Evolutionary conservation across 2,329 filamentous ascomycete species (phyloP).

Genomic region (Taxawa tesnikishii): DNA sequence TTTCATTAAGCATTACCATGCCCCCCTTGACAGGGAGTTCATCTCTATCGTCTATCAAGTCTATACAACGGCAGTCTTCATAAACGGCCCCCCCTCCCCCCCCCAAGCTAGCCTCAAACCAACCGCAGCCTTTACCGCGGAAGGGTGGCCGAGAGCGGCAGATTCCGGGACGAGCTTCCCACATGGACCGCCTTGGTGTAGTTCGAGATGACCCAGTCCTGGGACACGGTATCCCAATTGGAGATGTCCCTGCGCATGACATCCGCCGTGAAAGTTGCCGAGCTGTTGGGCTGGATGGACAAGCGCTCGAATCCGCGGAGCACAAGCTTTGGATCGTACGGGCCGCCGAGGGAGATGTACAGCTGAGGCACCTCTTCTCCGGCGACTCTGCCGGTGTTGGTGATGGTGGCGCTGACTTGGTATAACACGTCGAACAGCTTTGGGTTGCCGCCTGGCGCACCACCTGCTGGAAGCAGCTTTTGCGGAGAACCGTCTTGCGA

Average conservation of each 20-base stretch:
- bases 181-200: constrained; percentile 46
- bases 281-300: constrained; percentile 53
- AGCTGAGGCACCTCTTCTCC: constrained; percentile 63
- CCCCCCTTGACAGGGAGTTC: too few species aligned
- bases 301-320: constrained; percentile 73
- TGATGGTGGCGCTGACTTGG: constrained; percentile 52
- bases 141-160: constrained; percentile 29
- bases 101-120: too few species aligned
- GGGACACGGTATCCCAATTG: constrained; percentile 65
- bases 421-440: constrained; percentile 56
- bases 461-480: constrained; percentile 47
- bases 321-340: constrained; percentile 48
- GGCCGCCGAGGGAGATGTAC: constrained; percentile 66
- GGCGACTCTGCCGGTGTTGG: constrained; percentile 50
- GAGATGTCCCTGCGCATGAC: constrained; percentile 69
- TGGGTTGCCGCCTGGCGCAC: constrained; percentile 48
- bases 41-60: too few species aligned
- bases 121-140: not conserved
- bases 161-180: constrained; percentile 43
- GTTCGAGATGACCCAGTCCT: constrained; percentile 63
- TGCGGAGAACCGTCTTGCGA: constrained; percentile 45
- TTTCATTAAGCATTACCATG: too few species aligned
- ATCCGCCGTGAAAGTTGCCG: constrained; percentile 49
- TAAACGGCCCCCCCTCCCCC: too few species aligned
- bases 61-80: too few species aligned